phyloP scores from a whole-genome alignment of 2,329 filamentous ascomycete species.

The Aureobasidium uvarum region DNA sequence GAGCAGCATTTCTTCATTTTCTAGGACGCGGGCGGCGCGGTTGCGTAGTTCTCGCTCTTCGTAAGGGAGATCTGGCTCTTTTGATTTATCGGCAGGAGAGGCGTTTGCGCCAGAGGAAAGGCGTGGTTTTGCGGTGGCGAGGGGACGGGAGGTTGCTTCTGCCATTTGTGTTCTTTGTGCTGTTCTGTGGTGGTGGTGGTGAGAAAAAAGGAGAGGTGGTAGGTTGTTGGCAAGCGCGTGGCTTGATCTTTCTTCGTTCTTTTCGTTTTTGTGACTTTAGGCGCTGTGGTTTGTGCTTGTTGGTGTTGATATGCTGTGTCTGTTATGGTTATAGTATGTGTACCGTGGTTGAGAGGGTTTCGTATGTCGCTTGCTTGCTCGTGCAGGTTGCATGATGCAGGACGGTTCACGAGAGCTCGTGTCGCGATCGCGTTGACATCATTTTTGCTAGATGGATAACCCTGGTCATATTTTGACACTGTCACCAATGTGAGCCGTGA shows the following conservation, averaged over 20 bases:
- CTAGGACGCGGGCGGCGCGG: slow-evolving; percentile 1
- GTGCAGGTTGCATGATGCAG: background rate
- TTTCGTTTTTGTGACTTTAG: background rate
- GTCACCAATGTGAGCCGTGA: background rate
- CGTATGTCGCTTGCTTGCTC: background rate
- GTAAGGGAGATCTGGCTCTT: background rate
- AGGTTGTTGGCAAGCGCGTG: background rate
- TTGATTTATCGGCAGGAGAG: background rate
- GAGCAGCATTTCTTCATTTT: slow-evolving; percentile 6
- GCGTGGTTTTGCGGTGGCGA: background rate
- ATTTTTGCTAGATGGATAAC: background rate
- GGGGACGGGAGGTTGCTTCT: background rate
- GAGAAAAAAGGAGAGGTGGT: background rate
- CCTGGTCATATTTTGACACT: background rate
- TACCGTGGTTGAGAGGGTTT: background rate
- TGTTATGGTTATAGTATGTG: background rate
- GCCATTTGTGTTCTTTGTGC: background rate
- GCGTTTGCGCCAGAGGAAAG: background rate
- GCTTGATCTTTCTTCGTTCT: background rate
- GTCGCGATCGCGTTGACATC: background rate
- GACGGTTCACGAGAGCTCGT: background rate
- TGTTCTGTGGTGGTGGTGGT: background rate
- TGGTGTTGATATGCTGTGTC: background rate
- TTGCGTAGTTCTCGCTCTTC: slow-evolving; percentile 10
- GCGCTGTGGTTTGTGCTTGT: background rate